A percentile compares a stretch with the other conserved stretches of the same genome.
phyloP scores from a whole-genome alignment of 495 filamentous ascomycete species.

The Neurospora sp. region DNA sequence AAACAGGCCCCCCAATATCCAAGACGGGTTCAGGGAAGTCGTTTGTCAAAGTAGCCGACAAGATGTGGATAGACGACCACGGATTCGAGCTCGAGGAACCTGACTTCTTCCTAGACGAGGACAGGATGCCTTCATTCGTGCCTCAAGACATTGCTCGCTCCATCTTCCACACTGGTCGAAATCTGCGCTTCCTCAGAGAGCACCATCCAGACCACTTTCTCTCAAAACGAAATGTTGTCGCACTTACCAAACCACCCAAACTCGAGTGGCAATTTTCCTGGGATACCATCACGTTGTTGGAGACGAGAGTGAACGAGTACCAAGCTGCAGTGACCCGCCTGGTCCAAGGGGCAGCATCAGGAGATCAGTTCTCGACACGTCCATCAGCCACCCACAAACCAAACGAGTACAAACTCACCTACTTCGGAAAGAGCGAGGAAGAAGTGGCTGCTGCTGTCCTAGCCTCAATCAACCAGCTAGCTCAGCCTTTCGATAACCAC shows the following conservation, averaged over 20 bases:
- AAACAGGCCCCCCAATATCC: slow-evolving; percentile 37
- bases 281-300: slow-evolving; percentile 56
- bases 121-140: slow-evolving; percentile 58
- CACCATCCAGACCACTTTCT: slow-evolving; percentile 75
- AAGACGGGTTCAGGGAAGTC: slow-evolving; percentile 35
- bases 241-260: slow-evolving; percentile 38
- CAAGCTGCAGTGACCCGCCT: slow-evolving; percentile 41
- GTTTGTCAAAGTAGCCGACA: slow-evolving; percentile 55
- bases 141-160: slow-evolving; percentile 50
- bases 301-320: slow-evolving; percentile 52
- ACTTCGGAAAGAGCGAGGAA: slow-evolving; percentile 40
- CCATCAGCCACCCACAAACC: background rate
- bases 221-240: slow-evolving; percentile 37
- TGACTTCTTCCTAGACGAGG: slow-evolving; percentile 51
- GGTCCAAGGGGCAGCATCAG: slow-evolving; percentile 14
- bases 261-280: slow-evolving; percentile 71
- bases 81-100: slow-evolving; percentile 40
- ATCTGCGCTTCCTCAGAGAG: slow-evolving; percentile 59
- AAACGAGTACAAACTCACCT: slow-evolving; percentile 20
- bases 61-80: slow-evolving; percentile 43
- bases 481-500: slow-evolving; percentile 18
- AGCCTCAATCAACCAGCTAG: slow-evolving; percentile 39
- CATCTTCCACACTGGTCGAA: slow-evolving; percentile 71
- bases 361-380: background rate
- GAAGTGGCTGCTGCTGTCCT: slow-evolving; percentile 39